Evolutionary conservation across 306 rosid genomes (phyloP), one percentile per base, ranked within the genome.

Genomic region (Morella rubra): DNA sequence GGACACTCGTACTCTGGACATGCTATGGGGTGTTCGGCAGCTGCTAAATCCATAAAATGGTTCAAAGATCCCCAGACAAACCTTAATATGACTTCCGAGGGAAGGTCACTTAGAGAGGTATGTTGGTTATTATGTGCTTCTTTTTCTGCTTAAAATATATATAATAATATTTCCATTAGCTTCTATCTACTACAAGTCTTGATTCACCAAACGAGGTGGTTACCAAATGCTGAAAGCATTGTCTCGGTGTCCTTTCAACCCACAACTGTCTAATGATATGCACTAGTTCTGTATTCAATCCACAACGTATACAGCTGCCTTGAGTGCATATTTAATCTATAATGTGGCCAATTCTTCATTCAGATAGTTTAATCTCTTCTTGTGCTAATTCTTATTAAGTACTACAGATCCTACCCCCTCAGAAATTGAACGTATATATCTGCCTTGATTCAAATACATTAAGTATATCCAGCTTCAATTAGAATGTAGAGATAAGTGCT

Each of bases 1-100:
- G 98, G 98, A 42, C 98, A 95, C 81, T 95, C 97, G 60, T 95
- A 92, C 78, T 19, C 97, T 54, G 98, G 91, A 69, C 98, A 95
- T 87, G 96, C 96, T 55, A 80, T 95, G 83, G 98, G 98, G 68
- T 95, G 98, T 85, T 86, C 94, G 71, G 97, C 97, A 60, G 93
- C 97, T 72, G 90, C 81, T 32, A 90, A 92, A 80, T 85, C 98
- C 76, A 92, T 92, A 79, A 84, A 86, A 73, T 90, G 96, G 98
- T 95, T 95, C 77, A 95, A 89, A 81, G 94, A 89, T 82, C 89
- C 97, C 45, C 82, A 73, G 74, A 86, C 86, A 80, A 95, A 92
- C 86, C 77, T 81, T 47, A 95, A 95, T 80, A 69, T 90, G 78
- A 74, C 45, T 55, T 76, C 91, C 71, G 90, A 85, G 61, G 90